Evolutionary conservation across 2,329 filamentous ascomycete genomes (phyloP), one percentile per base, ranked within the genome.

Genomic region (Raffaelea ambrosiae): DNA sequence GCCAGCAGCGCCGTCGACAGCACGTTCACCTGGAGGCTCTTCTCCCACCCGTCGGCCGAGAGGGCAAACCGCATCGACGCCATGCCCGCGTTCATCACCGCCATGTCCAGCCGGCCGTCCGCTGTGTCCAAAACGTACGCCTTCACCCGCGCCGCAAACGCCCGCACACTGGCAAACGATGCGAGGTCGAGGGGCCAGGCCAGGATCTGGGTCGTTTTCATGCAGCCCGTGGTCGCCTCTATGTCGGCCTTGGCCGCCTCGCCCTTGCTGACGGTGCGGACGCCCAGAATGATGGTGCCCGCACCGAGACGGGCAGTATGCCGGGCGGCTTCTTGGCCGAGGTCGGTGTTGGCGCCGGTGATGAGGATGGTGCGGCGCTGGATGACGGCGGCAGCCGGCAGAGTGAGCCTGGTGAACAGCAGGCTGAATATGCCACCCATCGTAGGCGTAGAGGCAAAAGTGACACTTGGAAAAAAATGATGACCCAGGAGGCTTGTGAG

Each of bases 101-200:
- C 49, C 29, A 48, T 39, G 43, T 36, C 44, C n/a, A 51, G 35
- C 2, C 31, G 43, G 31, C 31, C 21, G 13, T 29, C 35, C 29
- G 16, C 26, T 38, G 13, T 11, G n/a, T 14, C 67, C 8, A 5
- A 5, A 19, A 38, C 31, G 16, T 36, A 20, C 4, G n/a, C 11
- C 11, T 38, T 10, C 31, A 65, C 57, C 3, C 65, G 63, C 1
- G 46, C 55, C 3, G 63, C 67, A 48, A 78, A 76, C 1, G 55
- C 57, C 48, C 62, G 54, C 31, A 75, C 63, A 13, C 64, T 69
- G 3, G 61, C 61, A 51, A 71, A 72, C 21, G 58, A 63, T 4
- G 53, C 55, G 53, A 75, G 63, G 53, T 77, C 72, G 3, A 77
- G 54, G 22, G 61, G 36, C 71, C 72, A 76, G 9, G 18, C 26